A percentile compares a stretch with the other conserved stretches of the same genome.
These are phyloP conservation scores for Fusarium sp. DNA, from an alignment of 2,329 filamentous ascomycete genomes.

Conservation along the genomic window DNA sequence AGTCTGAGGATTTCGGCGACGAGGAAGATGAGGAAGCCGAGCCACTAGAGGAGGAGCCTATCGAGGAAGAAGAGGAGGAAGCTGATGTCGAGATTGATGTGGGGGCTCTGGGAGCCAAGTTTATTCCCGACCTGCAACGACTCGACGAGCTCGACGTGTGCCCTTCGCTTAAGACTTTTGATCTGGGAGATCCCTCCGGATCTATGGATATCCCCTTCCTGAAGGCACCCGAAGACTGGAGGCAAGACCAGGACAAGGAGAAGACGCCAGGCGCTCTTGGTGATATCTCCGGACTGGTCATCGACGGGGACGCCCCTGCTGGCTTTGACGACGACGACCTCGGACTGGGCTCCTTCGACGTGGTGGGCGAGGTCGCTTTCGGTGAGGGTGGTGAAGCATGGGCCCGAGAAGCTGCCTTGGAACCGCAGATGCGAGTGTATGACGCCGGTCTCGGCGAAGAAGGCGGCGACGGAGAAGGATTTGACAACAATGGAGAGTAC, in stretches of 20 bases:
- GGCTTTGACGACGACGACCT: constrained; percentile 81
- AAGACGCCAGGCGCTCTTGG: constrained; percentile 65
- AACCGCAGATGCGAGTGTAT: constrained; percentile 87
- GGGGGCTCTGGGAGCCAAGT: constrained; percentile 77
- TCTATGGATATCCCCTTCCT: constrained; percentile 92
- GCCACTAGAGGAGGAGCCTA: constrained; percentile 43
- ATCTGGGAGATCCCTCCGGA: constrained; percentile 86
- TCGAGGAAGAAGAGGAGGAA: constrained; percentile 58
- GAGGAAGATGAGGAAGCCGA: constrained; percentile 53
- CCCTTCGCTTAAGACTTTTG: constrained; percentile 93
- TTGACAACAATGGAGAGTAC: constrained; percentile 75
- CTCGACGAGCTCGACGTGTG: constrained; percentile 93
- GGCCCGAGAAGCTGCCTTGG: constrained; percentile 89
- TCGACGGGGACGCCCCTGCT: constrained; percentile 86
- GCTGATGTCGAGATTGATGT: constrained; percentile 80
- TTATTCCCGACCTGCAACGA: constrained; percentile 83
- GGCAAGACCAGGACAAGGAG: constrained; percentile 74
- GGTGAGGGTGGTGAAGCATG: constrained; percentile 96
- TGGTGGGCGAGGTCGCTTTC: constrained; percentile 82
- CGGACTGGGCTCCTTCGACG: constrained; percentile 77
- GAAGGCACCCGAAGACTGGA: constrained; percentile 89
- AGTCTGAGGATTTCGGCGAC: constrained; percentile 55
- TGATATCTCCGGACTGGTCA: constrained; percentile 82
- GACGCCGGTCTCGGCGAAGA: constrained; percentile 73
- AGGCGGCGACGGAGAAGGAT: constrained; percentile 51